These are phyloP conservation scores for Aspergillus biplanus DNA, from an alignment of 495 filamentous ascomycete species.

Conservation along the genomic window DNA sequence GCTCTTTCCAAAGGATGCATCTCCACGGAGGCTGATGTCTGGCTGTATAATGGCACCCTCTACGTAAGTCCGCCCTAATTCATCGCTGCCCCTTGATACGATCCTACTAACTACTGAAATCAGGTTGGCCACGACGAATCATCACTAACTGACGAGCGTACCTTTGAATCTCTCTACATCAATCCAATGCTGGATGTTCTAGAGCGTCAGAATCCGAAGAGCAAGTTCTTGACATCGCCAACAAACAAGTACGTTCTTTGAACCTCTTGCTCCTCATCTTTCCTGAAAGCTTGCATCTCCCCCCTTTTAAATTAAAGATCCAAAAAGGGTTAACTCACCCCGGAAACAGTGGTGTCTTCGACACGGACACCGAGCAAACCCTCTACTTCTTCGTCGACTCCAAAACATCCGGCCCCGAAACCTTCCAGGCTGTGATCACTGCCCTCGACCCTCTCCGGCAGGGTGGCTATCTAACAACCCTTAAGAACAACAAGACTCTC, in stretches of 20 bases:
- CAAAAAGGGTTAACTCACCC: not conserved
- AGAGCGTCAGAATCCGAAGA: slow-evolving; percentile 50
- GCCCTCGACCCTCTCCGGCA: slow-evolving; percentile 69
- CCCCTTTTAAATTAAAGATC: not conserved
- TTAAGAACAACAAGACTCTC: slow-evolving; percentile 53
- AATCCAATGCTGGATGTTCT: slow-evolving; percentile 59
- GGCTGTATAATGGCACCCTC: slow-evolving; percentile 72
- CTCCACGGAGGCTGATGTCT: slow-evolving; percentile 85
- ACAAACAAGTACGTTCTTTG: slow-evolving; percentile 41
- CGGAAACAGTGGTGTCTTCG: slow-evolving; percentile 47
- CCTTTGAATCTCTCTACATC: slow-evolving; percentile 59
- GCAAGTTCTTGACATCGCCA: slow-evolving; percentile 38
- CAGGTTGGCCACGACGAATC: slow-evolving; percentile 61
- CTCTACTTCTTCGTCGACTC: slow-evolving; percentile 75
- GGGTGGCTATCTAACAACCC: slow-evolving; percentile 60
- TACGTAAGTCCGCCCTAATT: slow-evolving; percentile 38
- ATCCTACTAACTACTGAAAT: slow-evolving; percentile 1
- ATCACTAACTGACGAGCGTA: slow-evolving; percentile 52
- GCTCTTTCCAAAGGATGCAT: slow-evolving; percentile 63
- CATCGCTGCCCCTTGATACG: not conserved
- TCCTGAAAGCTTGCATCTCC: no score
- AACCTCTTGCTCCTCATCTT: no score
- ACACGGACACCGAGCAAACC: slow-evolving; percentile 58
- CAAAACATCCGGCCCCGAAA: slow-evolving; percentile 60
- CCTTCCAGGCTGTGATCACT: slow-evolving; percentile 57